These are phyloP conservation scores for Chloranthus sessilifolius DNA, from an alignment of 164 flowering plant genomes.

Conservation along the genomic window DNA sequence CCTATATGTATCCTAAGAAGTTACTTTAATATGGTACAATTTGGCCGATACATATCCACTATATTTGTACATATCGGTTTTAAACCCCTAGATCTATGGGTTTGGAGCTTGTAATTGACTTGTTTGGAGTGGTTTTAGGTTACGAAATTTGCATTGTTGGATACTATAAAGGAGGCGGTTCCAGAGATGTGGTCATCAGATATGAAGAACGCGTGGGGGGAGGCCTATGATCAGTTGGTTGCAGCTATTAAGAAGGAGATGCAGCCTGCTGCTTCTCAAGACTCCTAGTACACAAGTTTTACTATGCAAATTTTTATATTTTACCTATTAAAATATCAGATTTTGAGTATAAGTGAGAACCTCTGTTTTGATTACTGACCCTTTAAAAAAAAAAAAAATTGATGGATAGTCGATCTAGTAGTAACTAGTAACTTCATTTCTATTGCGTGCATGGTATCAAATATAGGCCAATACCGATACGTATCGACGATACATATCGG, in stretches of 20 bases:
- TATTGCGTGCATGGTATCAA: too few species aligned
- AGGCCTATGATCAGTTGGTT: constrained; percentile 70
- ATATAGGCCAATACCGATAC: too few species aligned
- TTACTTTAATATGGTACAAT: too few species aligned
- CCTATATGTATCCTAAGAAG: too few species aligned
- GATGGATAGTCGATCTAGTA: too few species aligned
- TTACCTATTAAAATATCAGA: background rate
- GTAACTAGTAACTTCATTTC: too few species aligned
- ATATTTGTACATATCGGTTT: too few species aligned
- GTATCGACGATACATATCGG: too few species aligned
- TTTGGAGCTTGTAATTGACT: background rate
- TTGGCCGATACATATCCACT: too few species aligned
- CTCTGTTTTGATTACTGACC: background rate
- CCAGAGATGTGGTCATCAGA: constrained; percentile 83
- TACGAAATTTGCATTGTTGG: constrained; percentile 59
- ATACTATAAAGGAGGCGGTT: constrained; percentile 75
- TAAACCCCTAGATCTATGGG: too few species aligned
- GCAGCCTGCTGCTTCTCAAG: constrained; percentile 35
- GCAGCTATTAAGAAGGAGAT: constrained; percentile 69
- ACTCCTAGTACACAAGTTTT: background rate
- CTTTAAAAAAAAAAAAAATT: too few species aligned
- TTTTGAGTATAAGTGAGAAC: background rate
- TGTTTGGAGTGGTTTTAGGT: constrained; percentile 30
- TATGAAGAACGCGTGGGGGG: constrained; percentile 80
- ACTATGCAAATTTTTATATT: background rate